A percentile compares a stretch with the other conserved stretches of the same genome.
These are phyloP conservation scores for Amoebophrya sp. DNA, from an alignment of 169 alveolate species.

Conservation along the genomic window DNA sequence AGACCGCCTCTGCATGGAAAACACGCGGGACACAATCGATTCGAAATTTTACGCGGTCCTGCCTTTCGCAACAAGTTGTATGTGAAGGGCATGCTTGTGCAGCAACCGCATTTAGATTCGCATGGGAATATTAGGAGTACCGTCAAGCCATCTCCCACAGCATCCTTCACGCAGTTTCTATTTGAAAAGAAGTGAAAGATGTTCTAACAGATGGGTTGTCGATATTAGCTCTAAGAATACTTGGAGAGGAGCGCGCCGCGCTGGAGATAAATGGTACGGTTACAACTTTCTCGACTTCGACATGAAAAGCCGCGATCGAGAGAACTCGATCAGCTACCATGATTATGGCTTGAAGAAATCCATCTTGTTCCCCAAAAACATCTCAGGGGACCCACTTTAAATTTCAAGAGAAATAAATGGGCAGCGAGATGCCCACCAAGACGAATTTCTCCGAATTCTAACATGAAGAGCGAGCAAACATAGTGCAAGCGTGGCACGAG, in stretches of 20 bases:
- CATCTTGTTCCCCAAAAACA: too few species aligned
- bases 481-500: constrained; percentile 8
- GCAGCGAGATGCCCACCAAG: too few species aligned
- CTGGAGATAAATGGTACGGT: neutral
- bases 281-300: neutral
- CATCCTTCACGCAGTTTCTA: neutral
- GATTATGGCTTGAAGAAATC: too few species aligned
- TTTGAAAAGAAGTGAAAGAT: too few species aligned
- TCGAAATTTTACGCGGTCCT: neutral
- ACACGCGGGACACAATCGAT: neutral
- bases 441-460: too few species aligned
- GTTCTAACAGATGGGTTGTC: neutral
- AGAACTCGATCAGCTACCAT: neutral
- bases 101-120: neutral
- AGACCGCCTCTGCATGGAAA: too few species aligned
- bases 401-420: too few species aligned
- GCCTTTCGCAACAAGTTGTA: neutral
- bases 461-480: neutral
- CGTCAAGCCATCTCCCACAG: neutral
- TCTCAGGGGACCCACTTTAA: too few species aligned
- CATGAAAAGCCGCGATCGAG: constrained; percentile 11
- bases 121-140: too few species aligned
- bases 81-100: constrained; percentile 17
- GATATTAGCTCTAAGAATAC: neutral
- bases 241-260: neutral